Base-by-base conservation (phyloP, 1,284 basidiomycete genomes). In the Golubevia pallescens region DNA sequence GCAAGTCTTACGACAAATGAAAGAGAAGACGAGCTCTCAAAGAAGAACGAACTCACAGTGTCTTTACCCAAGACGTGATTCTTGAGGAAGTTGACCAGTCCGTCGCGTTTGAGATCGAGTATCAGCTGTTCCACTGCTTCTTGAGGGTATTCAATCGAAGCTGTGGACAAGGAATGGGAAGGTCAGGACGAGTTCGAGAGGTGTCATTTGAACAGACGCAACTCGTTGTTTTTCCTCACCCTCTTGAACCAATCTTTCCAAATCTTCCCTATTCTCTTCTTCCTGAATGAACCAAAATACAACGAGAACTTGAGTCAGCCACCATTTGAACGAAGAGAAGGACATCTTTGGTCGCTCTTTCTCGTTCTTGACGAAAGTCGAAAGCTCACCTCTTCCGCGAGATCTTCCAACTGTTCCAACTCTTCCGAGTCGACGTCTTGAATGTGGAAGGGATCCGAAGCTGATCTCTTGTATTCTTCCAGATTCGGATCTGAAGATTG, bases 381-480 rank as follows among this genome's bases (percentile, higher is more conserved):
- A 6, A 54, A 52, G 58, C n/a, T 48, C 58, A 65, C 80, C 52
- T 60, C 62, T 38, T 83, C 77, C 5, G 80, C 81, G 21, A 69
- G 65, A 8, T 75, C 77, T 66, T 84, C 81, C 24, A 84, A 66
- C 1, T 69, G 66, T 3, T 79, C 78, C 14, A 84, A 71, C 56
- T 76, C 77, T 38, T 81, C 78, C 3, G 78, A 81, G 61, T 82
- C 74, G 52, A 77, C 65, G 20, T 81, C 80, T 7, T 72, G 34
- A 38, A 38, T 38, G 34, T 38, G 34, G 10, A 38, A 38, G 3
- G 34, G 34, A 38, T 38, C 34, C 3, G 34, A 38, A 38, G 34
- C 34, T 38, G 34, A 10, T 10, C 34, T 38, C 3, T 4, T 5
- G 10, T 38, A 38, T 10, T 38, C 34, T 10, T 38, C 34, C 10